Evolutionary conservation across 345 rosid genomes (phyloP), one percentile per base, ranked within the genome.

Genomic region (Eucalyptus tenuipes): DNA sequence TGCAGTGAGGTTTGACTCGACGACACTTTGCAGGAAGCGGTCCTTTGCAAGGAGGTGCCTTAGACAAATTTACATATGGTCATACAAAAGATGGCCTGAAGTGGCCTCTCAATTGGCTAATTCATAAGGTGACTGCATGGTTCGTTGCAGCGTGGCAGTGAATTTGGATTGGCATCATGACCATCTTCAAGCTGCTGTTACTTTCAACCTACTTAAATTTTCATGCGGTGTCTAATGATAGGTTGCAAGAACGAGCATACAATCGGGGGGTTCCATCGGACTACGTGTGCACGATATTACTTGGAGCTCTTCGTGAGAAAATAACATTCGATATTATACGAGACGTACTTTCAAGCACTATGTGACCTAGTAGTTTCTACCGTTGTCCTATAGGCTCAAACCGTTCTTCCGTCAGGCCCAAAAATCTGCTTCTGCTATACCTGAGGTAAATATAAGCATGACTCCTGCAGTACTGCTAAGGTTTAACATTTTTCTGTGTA

Each of bases 231-330:
- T 86, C 87, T 53, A 45, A 7, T 24, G 87, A 81, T 87, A 96
- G 99, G 98, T 95, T 87, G 92, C 92, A 12, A 95, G 92, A 88
- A 88, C 95, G 88, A 96, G 99, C 88, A 82, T 92, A 44, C 95
- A 92, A 89, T 92, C 95, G 40, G 93, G 96, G 96, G 40, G 88
- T 93, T 85, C 94, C 94, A 12, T 94, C 98, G 0, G 96, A 96
- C 86, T 95, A 93, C 89, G 94, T 97, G 3, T 87, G 86, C 87
- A 86, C 95, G 93, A 81, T 92, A 88, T 82, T 96, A 87, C 90
- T 91, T 49, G 91, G 89, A 86, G 90, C 91, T 45, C 90, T 92
- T 6, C 88, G 87, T 16, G 91, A 87, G 88, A 92, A 91, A 92
- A 91, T 92, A 61, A 92, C 91, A 11, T 50, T 89, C 6, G 94